Evolutionary conservation across 75 land plant species (phyloP).

Genomic region (Pinus tabuliformis): DNA sequence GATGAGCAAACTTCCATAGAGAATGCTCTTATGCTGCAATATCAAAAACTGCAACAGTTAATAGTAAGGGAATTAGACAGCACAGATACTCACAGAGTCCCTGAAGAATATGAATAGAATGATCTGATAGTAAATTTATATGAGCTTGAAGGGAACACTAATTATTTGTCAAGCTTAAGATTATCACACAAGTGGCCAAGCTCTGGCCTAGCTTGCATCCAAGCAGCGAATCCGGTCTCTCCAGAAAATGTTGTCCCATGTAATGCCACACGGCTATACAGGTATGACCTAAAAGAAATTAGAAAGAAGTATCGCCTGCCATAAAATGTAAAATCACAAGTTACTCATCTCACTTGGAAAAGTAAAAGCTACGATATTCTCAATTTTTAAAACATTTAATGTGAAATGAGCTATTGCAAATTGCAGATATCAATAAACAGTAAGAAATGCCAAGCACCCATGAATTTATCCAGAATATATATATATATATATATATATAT

Average conservation of each 20-base stretch:
- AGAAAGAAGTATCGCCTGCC: conserved; percentile 95
- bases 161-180: conserved; percentile 68
- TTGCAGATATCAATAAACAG: not conserved
- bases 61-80: not conserved
- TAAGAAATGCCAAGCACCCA: not conserved
- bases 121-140: not conserved
- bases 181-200: conserved; percentile 95
- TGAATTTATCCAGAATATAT: too few relatives aligned
- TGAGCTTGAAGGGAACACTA: not conserved
- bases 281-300: conserved; percentile 90
- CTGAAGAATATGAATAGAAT: not conserved
- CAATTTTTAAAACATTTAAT: not conserved
- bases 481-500: too few relatives aligned
- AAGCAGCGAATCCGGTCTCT: conserved; percentile 55
- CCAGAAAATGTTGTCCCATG: conserved; percentile 31
- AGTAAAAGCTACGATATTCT: not conserved
- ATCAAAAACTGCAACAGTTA: conserved; percentile 4
- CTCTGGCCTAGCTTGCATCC: conserved; percentile 95
- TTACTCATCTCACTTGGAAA: not conserved
- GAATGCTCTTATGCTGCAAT: not conserved
- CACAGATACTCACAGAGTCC: not conserved
- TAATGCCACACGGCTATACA: conserved; percentile 45
- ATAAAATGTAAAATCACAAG: not conserved
- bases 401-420: not conserved
- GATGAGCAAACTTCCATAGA: not conserved